Evolutionary conservation across 805 yeast species (phyloP), one percentile per base, ranked within the genome.

Genomic region (Ogataea naganishii): DNA sequence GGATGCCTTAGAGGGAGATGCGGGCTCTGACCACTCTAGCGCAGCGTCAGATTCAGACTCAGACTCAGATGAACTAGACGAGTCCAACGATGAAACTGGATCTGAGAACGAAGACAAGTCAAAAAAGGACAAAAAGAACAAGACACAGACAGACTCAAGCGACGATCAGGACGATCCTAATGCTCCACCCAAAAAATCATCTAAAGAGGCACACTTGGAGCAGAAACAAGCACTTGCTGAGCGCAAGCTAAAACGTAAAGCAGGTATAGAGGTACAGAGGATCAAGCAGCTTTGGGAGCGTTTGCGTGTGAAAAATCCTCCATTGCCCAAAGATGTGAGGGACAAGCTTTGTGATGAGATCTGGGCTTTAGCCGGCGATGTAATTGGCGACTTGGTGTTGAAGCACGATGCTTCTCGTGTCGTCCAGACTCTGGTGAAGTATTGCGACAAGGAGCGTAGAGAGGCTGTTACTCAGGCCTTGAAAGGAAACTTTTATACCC

Each of bases 321-420:
- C 88, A 15, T 64, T 86, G 32, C 81, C 94, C 27, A 77, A 80
- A 43, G 76, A 69, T 35, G 68, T 75, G 11, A 75, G 96, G 53
- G 80, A 78, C 39, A 79, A 80, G 55, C 63, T 86, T 30, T 75
- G 88, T 43, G 69, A 80, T 44, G 89, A 88, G 58, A 75, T 83
- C 26, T 88, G 96, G 95, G 77, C 69, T 15, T 66, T 84, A 37
- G 65, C 94, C 29, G 73, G 80, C 46, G 85, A 80, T 46, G 75
- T 77, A 30, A 69, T 86, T 33, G 72, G 72, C 38, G 96, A 89
- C 46, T 68, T 89, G 41, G 96, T 89, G 20, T 56, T 89, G 61
- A 86, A 92, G 63, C 98, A 89, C 52, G 97, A 89, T 64, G 89
- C 96, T 7, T 84, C 96, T 15, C 74, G 98, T 62, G 89, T 89